phyloP scores from a whole-genome alignment of 2,329 filamentous ascomycete species.

The Colletotrichum spinosum region DNA sequence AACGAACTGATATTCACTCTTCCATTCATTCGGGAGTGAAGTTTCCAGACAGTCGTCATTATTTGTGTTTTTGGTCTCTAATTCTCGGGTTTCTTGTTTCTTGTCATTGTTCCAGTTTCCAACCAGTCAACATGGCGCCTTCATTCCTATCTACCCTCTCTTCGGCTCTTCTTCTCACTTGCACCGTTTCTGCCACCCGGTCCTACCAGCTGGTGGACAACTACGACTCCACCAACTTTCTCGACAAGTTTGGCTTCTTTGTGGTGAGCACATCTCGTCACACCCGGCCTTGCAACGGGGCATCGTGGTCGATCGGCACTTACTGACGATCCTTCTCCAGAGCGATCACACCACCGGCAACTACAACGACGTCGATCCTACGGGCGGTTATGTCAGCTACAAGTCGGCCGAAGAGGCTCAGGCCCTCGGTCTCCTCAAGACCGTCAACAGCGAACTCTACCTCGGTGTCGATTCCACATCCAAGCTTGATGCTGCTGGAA shows the following conservation, averaged over 20 bases:
- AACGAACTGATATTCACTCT: conserved; percentile 6
- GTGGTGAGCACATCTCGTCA: conserved; percentile 42
- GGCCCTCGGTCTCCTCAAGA: conserved; percentile 48
- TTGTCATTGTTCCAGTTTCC: neutral
- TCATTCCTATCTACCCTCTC: conserved; percentile 37
- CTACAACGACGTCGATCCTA: conserved; percentile 63
- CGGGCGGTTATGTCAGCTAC: conserved; percentile 73
- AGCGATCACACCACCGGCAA: conserved; percentile 38
- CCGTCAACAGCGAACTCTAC: conserved; percentile 48
- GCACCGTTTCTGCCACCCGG: conserved; percentile 18
- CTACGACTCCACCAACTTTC: conserved; percentile 54
- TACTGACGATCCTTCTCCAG: conserved; percentile 25
- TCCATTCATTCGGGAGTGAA: conserved; percentile 21
- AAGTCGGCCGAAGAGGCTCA: conserved; percentile 49
- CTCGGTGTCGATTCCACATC: conserved; percentile 52
- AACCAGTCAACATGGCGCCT: conserved; percentile 31
- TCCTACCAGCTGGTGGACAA: conserved; percentile 36
- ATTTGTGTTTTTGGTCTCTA: conserved; percentile 6
- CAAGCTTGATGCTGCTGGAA: conserved; percentile 40
- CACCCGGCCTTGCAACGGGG: neutral
- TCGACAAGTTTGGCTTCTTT: conserved; percentile 59
- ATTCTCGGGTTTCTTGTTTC: neutral
- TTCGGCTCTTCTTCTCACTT: conserved; percentile 32
- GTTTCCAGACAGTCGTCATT: conserved; percentile 10
- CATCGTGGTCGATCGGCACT: conserved; percentile 8